A percentile compares a stretch with the other conserved stretches of the same genome.
These are phyloP conservation scores for Linderniella brevidens DNA, from an alignment of 257 asterid genomes.

Conservation along the genomic window DNA sequence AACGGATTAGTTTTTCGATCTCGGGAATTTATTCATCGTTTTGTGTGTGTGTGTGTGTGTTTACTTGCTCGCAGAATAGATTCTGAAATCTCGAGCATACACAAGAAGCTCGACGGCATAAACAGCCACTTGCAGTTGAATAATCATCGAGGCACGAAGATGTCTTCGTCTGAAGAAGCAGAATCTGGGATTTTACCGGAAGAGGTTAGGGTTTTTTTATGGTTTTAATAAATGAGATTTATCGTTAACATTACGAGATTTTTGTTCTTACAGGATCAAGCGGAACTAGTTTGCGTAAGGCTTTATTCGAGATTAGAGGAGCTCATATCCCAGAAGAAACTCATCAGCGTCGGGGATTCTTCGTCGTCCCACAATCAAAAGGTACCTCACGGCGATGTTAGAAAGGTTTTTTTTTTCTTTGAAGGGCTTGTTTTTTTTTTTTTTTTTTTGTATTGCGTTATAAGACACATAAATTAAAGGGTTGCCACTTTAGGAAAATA, in stretches of 20 bases:
- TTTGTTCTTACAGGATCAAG: conserved; percentile 5
- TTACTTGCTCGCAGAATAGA: conserved; percentile 92
- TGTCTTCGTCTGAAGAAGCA: conserved; percentile 9
- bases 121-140: conserved; percentile 25
- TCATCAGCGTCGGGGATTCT: too few relatives aligned
- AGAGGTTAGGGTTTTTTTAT: background rate
- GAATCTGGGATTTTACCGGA: too few relatives aligned
- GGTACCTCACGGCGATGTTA: too few relatives aligned
- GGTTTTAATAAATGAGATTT: conserved; percentile 6
- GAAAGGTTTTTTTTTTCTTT: too few relatives aligned
- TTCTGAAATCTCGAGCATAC: conserved; percentile 70
- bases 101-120: conserved; percentile 41
- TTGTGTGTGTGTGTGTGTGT: conserved; percentile 22
- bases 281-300: too few relatives aligned
- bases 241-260: background rate
- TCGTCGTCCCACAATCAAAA: too few relatives aligned
- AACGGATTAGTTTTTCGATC: conserved; percentile 1
- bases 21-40: conserved; percentile 6
- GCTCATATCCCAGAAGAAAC: too few relatives aligned
- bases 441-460: too few relatives aligned
- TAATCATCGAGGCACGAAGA: conserved; percentile 20
- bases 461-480: too few relatives aligned
- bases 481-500: too few relatives aligned
- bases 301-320: too few relatives aligned
- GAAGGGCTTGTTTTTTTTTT: too few relatives aligned